Base-by-base conservation (phyloP, 306 rosid species). In the Vigna hirtella region DNA sequence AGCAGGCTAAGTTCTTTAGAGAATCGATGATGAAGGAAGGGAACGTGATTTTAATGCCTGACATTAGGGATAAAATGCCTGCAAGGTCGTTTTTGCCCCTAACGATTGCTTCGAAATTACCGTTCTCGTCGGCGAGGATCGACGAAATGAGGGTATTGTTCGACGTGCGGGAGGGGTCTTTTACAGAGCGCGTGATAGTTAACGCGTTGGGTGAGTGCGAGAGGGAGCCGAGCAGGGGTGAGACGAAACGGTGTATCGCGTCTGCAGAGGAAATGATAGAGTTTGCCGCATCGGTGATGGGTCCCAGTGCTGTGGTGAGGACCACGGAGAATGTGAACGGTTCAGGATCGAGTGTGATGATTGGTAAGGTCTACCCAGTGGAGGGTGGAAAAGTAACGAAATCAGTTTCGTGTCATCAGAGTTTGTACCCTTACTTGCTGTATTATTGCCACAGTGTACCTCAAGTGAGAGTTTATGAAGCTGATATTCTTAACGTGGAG, bases 391-490 rank as follows among this genome's bases (percentile, higher is more conserved):
- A 81, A 34, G 87, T 89, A 69, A 92, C 90, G 0, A 47, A 89
- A 43, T 89, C 97, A 0, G 98, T 95, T 1, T 95, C 98, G 0
- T 95, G 98, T 81, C 98, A 95, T 68, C 98, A 91, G 51, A 90
- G 91, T 67, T 30, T 95, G 85, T 95, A 90, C 88, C 97, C 98
- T 13, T 91, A 95, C 73, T 67, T 95, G 53, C 45, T 95, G 51
- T 95, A 92, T 71, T 95, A 95, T 40, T 95, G 98, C 51, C 98
- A 95, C 88, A 88, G 91, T 1, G 97, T 91, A 2, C 98, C 98
- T 0, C 68, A 79, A 40, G 98, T 92, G 56, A 85, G 96, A 14
- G 91, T 91, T 1, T 92, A 95, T 38, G 96, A 84, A 53, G 96
- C 85, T 14, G 97, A 95, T 9, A 88, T 95, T 30, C 81, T 82